A percentile compares a stretch with the other conserved stretches of the same genome.
Evolutionary conservation across 2,329 filamentous ascomycete species (phyloP).

Genomic region (Colletotrichum karsti): DNA sequence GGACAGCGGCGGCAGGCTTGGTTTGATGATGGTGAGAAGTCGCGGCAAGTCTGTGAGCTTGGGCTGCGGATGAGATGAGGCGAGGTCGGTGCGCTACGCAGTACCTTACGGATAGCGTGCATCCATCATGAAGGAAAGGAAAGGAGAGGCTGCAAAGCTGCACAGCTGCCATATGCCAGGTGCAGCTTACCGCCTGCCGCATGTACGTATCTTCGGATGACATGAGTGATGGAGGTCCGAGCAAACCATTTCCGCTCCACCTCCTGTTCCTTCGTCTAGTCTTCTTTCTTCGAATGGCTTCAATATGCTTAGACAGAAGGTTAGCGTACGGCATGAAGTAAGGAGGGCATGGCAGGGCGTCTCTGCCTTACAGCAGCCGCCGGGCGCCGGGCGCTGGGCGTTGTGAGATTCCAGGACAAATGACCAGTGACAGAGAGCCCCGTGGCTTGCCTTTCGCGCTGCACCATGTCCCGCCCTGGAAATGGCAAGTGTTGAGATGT

Average conservation of each 20-base stretch:
- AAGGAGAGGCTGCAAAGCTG: background rate
- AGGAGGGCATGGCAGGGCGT: background rate
- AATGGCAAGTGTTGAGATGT: background rate
- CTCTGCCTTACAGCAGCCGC: background rate
- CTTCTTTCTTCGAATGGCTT: too few relatives aligned
- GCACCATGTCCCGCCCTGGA: constrained; percentile 5
- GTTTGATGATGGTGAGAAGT: constrained; percentile 21
- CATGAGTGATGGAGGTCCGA: background rate
- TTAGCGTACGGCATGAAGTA: too few relatives aligned
- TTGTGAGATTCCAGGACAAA: background rate
- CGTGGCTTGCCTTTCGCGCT: constrained; percentile 8
- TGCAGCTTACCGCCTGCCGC: background rate
- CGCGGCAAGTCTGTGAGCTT: constrained; percentile 5
- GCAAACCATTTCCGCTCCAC: too few relatives aligned
- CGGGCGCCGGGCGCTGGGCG: background rate
- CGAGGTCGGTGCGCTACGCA: constrained; percentile 24
- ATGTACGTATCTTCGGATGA: background rate
- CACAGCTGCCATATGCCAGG: background rate
- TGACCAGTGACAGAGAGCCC: background rate
- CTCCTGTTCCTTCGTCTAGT: too few relatives aligned
- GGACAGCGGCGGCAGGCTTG: constrained; percentile 18
- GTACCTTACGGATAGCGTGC: too few relatives aligned
- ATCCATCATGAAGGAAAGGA: too few relatives aligned
- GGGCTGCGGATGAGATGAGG: constrained; percentile 15
- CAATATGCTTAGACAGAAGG: too few relatives aligned